Conservation (phyloP, 78 protist species). For the Acrasis kona region DNA sequence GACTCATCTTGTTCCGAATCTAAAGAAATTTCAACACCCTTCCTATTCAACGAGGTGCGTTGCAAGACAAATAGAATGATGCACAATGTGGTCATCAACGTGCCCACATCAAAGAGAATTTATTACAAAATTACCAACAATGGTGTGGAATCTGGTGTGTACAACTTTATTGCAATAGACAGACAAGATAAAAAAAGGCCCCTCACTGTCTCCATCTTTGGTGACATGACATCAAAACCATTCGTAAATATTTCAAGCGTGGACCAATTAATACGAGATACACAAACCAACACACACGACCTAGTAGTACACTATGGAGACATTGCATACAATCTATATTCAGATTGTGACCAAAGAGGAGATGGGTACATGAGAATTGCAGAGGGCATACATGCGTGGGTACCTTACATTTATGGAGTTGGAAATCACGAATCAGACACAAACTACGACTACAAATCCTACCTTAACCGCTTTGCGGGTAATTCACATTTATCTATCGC, state of each 20-base stretch:
- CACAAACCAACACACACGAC: neutral
- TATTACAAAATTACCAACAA: neutral
- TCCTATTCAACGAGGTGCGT: constrained; percentile 5
- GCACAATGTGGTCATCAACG: neutral
- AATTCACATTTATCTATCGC: neutral
- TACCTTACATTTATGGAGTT: constrained; percentile 4
- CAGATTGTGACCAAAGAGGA: constrained; percentile 3
- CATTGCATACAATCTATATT: constrained; percentile 15
- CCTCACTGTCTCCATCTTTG: constrained; percentile 2
- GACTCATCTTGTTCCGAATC: neutral
- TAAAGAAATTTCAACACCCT: neutral
- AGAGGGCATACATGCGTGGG: constrained; percentile 14
- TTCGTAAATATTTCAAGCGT: neutral
- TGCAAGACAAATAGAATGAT: neutral
- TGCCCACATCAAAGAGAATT: neutral
- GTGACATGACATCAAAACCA: neutral
- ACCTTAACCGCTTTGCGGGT: constrained; percentile 6
- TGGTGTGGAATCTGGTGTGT: neutral
- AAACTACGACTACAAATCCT: constrained; percentile 3
- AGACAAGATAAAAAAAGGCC: neutral
- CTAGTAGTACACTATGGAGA: constrained; percentile 6
- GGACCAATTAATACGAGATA: neutral
- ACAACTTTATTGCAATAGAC: neutral
- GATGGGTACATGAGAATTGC: constrained; percentile 6
- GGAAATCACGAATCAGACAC: constrained; percentile 11